phyloP scores from a whole-genome alignment of 345 rosid species.

The Triadica sebifera region DNA sequence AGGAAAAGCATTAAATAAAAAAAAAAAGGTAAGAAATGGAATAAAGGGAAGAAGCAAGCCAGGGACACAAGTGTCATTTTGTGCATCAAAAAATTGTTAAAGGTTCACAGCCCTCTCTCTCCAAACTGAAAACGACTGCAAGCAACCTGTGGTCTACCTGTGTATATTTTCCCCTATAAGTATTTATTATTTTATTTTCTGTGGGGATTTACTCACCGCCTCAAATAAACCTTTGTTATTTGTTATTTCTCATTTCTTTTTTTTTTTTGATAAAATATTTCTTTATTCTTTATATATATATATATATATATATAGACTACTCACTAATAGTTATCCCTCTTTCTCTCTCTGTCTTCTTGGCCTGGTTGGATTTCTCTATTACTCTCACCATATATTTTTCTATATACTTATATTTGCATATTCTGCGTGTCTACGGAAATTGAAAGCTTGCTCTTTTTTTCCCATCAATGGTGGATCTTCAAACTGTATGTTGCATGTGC shows the following conservation, averaged over 20 bases:
- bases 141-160: constrained; percentile 79
- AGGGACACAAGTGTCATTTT: constrained; percentile 47
- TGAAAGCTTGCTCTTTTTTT: not conserved
- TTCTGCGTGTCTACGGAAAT: not conserved
- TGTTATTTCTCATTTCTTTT: not conserved
- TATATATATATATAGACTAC: too few relatives aligned
- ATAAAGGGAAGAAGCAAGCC: not conserved
- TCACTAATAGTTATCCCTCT: constrained; percentile 4
- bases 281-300: constrained; percentile 5
- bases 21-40: not conserved
- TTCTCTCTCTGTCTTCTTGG: not conserved
- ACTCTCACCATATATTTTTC: too few relatives aligned
- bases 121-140: constrained; percentile 79
- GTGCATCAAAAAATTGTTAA: constrained; percentile 16
- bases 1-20: constrained; percentile 2
- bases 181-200: not conserved
- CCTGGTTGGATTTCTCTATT: too few relatives aligned
- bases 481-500: constrained; percentile 89
- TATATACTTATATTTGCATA: not conserved
- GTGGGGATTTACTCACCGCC: constrained; percentile 39
- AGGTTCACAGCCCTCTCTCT: constrained; percentile 46
- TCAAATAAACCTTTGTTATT: constrained; percentile 4
- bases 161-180: constrained; percentile 8
- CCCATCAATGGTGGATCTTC: constrained; percentile 71
- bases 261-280: not conserved